Evolutionary conservation across 2,329 filamentous ascomycete species (phyloP), one percentile per base, ranked within the genome.

Genomic region (Fusarium sp.): DNA sequence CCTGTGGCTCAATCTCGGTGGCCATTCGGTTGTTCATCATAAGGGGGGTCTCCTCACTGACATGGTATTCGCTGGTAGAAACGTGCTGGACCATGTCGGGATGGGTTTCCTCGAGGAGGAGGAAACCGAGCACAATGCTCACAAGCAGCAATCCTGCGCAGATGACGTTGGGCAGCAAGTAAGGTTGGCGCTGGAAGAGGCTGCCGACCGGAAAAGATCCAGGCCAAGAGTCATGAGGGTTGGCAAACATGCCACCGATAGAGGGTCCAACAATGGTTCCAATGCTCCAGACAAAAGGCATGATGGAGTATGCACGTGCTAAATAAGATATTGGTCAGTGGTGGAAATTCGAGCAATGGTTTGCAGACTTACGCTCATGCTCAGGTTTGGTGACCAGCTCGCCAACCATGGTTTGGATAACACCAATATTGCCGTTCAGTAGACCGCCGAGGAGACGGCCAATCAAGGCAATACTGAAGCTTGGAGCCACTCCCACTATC

Each of bases 261-360:
- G 93, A 93, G 71, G 95, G 93, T 1, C 95, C 95, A 60, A 97
- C 87, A 73, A 98, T 97, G 15, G 94, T 97, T 30, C 95, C 95
- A 59, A 98, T 91, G 53, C 90, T 92, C 95, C 95, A 98, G 13
- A 98, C 93, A 79, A 98, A 98, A 2, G 95, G 95, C 94, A 98
- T 97, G 50, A 98, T 90, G 6, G 94, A 91, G 81, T 95, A 98
- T 35, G 95, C 95, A 70, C 92, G 90, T 66, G 94, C 93, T 94
- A 77, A 70, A 8, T 94, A 77, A 70, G 8, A 39, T 59, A 36
- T 41, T 30, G 42, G 47, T 68, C 56, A 74, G 68, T 42, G 12
- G 36, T 17, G 36, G 22, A 30, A 61, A 17, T 26, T 20, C 30
- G n/a, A 12, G 44, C 17, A 28, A 45, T 50, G n/a, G 7, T 44